Conservation (phyloP, 2,329 filamentous ascomycete genomes). For the Pleoardoris graminearum region DNA sequence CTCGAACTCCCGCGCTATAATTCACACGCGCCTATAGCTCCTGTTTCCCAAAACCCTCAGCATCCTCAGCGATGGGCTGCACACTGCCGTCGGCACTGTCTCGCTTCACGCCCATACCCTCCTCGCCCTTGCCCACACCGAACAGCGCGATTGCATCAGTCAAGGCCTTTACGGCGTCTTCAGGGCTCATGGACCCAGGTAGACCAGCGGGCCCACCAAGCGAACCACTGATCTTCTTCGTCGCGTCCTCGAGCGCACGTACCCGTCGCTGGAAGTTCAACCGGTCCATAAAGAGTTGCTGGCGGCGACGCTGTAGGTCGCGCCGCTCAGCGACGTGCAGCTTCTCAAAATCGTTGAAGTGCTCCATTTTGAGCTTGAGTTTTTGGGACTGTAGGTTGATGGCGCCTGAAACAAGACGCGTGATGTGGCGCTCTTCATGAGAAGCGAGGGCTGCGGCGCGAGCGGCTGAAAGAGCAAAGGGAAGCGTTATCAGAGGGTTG, state of each 20-base stretch:
- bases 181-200: slow-evolving; percentile 34
- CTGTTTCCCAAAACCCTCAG: slow-evolving; percentile 38
- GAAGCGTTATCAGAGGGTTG: slow-evolving; percentile 69
- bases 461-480: slow-evolving; percentile 82
- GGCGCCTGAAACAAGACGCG: slow-evolving; percentile 84
- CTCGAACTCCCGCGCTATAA: not conserved
- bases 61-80: slow-evolving; percentile 37
- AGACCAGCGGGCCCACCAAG: slow-evolving; percentile 36
- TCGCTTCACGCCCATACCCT: slow-evolving; percentile 38
- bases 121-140: slow-evolving; percentile 44
- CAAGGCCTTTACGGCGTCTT: slow-evolving; percentile 41
- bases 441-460: slow-evolving; percentile 87
- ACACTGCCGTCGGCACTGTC: slow-evolving; percentile 31
- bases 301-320: slow-evolving; percentile 87
- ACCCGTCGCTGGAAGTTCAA: slow-evolving; percentile 88
- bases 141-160: slow-evolving; percentile 39
- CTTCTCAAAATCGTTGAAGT: slow-evolving; percentile 95
- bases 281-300: slow-evolving; percentile 91
- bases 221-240: slow-evolving; percentile 54
- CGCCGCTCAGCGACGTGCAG: slow-evolving; percentile 89
- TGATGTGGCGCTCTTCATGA: slow-evolving; percentile 96
- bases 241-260: slow-evolving; percentile 75
- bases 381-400: slow-evolving; percentile 96
- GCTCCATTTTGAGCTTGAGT: slow-evolving; percentile 90
- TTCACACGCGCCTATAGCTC: slow-evolving; percentile 32